phyloP scores from a whole-genome alignment of 1,284 basidiomycete genomes.

The Ustilago lituana region DNA sequence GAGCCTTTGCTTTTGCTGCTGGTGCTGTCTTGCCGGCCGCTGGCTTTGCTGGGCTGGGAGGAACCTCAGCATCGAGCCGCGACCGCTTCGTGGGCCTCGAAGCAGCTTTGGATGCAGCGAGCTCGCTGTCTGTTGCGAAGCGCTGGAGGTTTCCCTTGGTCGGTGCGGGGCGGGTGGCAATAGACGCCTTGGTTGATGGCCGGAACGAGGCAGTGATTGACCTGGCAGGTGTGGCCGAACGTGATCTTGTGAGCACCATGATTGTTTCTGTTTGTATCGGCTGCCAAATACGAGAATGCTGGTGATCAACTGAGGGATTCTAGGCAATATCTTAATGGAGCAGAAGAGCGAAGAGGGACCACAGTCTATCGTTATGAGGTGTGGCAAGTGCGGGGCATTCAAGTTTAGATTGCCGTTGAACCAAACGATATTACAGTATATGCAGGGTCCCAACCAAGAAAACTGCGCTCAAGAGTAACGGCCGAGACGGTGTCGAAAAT shows the following conservation, averaged over 20 bases:
- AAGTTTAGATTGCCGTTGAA: slow-evolving; percentile 13
- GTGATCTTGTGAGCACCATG: slow-evolving; percentile 44
- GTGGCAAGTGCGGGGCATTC: slow-evolving; percentile 6
- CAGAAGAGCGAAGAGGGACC: too few relatives aligned
- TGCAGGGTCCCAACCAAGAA: slow-evolving; percentile 17
- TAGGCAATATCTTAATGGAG: too few relatives aligned
- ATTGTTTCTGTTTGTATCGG: too few relatives aligned
- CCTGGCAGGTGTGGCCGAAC: slow-evolving; percentile 40
- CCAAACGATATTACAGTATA: too few relatives aligned
- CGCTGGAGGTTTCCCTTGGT: slow-evolving; percentile 16
- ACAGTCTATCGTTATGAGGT: not conserved
- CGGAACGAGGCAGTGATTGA: slow-evolving; percentile 33
- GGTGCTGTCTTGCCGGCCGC: not conserved
- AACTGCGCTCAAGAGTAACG: too few relatives aligned
- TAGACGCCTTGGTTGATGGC: slow-evolving; percentile 28
- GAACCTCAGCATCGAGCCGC: not conserved
- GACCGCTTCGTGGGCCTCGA: slow-evolving; percentile 6
- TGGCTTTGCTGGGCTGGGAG: not conserved
- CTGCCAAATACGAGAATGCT: too few relatives aligned
- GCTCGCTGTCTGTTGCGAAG: slow-evolving; percentile 34
- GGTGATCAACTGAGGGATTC: not conserved
- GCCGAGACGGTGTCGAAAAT: slow-evolving; percentile 4
- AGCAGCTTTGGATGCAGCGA: not conserved
- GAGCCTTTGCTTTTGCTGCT: slow-evolving; percentile 16
- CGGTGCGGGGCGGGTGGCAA: slow-evolving; percentile 20